These are phyloP conservation scores for Candida sojae DNA, from an alignment of 1,139 yeast species.

Conservation along the genomic window DNA sequence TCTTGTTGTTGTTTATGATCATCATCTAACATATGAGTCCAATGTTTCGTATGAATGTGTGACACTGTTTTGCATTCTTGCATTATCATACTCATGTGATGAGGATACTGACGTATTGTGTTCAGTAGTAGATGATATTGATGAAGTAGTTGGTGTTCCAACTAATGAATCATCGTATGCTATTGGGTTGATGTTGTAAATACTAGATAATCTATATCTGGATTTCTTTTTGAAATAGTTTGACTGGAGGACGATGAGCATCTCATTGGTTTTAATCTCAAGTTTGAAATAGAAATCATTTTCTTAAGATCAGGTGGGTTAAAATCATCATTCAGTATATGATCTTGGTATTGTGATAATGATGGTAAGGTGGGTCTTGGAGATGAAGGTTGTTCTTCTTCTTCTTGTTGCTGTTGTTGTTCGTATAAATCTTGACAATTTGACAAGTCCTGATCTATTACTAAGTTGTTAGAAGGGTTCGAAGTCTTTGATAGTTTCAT, in stretches of 20 bases:
- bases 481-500: slow-evolving; percentile 7
- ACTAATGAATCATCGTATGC: slow-evolving; percentile 18
- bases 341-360: not conserved
- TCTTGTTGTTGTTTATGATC: not conserved
- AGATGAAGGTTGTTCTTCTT: slow-evolving; percentile 7
- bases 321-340: not conserved
- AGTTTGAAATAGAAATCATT: slow-evolving; percentile 36
- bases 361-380: not conserved
- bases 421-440: too few species aligned
- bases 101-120: not conserved
- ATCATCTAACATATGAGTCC: slow-evolving; percentile 7
- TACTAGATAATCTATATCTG: slow-evolving; percentile 38
- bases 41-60: slow-evolving; percentile 12
- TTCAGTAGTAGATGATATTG: slow-evolving; percentile 6
- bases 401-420: slow-evolving; percentile 8
- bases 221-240: slow-evolving; percentile 43
- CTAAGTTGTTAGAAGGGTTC: too few species aligned
- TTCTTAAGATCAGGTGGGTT: slow-evolving; percentile 20
- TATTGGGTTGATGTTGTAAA: slow-evolving; percentile 42
- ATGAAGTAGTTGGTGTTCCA: slow-evolving; percentile 7
- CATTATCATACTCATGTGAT: slow-evolving; percentile 6
- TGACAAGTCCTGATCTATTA: too few species aligned
- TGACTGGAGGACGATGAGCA: slow-evolving; percentile 25
- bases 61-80: slow-evolving; percentile 11
- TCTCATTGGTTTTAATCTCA: slow-evolving; percentile 42